Percentiles rank a stretch among this genome's conserved stretches.
phyloP scores from a whole-genome alignment of 768 basidiomycete species.

The Cystobasidium onofrii region DNA sequence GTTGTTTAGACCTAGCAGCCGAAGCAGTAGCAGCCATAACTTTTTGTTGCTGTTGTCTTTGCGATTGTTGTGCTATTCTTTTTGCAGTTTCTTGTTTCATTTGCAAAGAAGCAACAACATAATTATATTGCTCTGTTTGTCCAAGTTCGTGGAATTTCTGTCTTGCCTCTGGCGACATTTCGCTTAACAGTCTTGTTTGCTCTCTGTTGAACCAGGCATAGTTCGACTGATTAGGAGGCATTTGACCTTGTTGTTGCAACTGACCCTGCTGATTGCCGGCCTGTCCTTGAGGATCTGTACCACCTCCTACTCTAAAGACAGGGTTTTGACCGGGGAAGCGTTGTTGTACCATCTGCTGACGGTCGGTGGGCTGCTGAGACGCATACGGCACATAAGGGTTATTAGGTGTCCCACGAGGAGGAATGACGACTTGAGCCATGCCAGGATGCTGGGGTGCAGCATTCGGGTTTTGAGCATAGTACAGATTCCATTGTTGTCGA shows the following conservation, averaged over 20 bases:
- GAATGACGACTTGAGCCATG: neutral
- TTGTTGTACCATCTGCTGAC: slow-evolving; percentile 13
- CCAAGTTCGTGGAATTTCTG: neutral
- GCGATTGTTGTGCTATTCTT: neutral
- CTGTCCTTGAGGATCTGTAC: neutral
- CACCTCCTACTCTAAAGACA: slow-evolving; percentile 23
- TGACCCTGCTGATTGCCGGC: neutral
- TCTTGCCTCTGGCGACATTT: slow-evolving; percentile 10
- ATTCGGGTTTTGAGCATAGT: neutral
- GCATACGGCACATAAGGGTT: slow-evolving; percentile 23
- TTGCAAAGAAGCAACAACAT: neutral
- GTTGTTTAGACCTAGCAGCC: neutral
- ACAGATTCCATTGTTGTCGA: neutral
- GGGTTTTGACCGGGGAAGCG: slow-evolving; percentile 31
- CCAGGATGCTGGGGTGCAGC: neutral
- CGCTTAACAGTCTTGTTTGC: neutral
- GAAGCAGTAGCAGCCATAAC: slow-evolving; percentile 18
- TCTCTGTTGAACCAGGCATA: neutral
- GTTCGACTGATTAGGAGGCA: neutral
- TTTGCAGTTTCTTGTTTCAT: neutral
- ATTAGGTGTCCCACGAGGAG: neutral
- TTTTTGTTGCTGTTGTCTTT: slow-evolving; percentile 18
- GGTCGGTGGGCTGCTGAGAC: neutral
- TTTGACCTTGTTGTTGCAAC: neutral
- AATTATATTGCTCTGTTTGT: neutral